Conservation (phyloP, 2,329 filamentous ascomycete genomes). For the Juglanconis juglandina region DNA sequence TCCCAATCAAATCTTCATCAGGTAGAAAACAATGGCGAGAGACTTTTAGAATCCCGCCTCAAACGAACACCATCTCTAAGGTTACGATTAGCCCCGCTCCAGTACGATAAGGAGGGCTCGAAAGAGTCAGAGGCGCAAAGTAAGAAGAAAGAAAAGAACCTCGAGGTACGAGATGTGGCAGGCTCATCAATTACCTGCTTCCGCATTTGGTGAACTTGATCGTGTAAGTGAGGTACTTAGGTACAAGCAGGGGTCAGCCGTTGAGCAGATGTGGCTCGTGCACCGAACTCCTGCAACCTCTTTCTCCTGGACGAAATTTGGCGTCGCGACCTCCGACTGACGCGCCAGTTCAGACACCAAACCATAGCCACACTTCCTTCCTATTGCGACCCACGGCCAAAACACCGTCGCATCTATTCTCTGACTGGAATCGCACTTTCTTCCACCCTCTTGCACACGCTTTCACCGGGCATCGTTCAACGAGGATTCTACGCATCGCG, state of each 20-base stretch:
- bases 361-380: neutral
- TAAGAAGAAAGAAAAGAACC: conserved; percentile 2
- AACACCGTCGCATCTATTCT: neutral
- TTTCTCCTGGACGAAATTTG: conserved; percentile 9
- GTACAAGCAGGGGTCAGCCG: neutral
- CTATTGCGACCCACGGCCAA: neutral
- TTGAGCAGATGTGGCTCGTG: neutral
- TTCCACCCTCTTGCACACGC: neutral
- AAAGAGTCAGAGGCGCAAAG: neutral
- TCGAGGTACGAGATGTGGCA: neutral
- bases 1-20: no score
- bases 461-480: neutral
- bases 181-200: neutral
- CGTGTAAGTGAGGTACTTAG: neutral
- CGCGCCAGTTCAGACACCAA: conserved; percentile 7
- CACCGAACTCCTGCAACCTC: conserved; percentile 1
- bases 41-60: no score
- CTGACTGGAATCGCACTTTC: neutral
- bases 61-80: no score
- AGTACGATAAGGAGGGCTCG: no score
- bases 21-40: no score
- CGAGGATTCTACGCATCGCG: neutral
- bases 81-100: no score
- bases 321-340: conserved; percentile 10
- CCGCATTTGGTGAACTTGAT: neutral